Base-by-base conservation (phyloP, 2,329 filamentous ascomycete genomes). In the Botrytis pseudocinerea region DNA sequence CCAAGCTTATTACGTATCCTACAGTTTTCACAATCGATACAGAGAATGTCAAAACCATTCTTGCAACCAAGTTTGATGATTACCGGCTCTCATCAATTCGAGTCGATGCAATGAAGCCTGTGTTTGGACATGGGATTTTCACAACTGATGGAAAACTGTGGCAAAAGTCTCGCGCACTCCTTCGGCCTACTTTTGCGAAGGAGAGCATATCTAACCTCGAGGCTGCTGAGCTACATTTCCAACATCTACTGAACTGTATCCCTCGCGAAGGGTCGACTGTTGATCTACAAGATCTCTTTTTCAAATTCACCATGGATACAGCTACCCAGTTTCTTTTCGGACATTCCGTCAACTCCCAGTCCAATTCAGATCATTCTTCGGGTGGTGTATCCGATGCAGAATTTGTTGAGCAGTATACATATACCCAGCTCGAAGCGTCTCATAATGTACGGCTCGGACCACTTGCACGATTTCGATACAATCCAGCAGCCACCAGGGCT, bases 131-230 rank as follows among this genome's bases (percentile, higher is more conserved):
- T 20, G 68, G 73, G 4, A 74, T 76, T 22, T 74, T 76, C 16
- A 68, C 60, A 4, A 60, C 71, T 14, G 65, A 76, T 71, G 71
- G 71, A 32, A 64, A 65, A 22, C 3, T 66, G 5, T 76, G 75
- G 74, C 32, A 63, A 4, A 54, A 70, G 20, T 73, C 71, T 14
- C 66, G 75, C 5, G 82, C 84, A 12, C 81, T 87, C 77, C 82
- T 90, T 40, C 82, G 86, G 7, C 87, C 87, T 0, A 83, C 85
- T 75, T 88, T 88, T 74, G 82, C 84, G 32, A 81, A 85, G 4
- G 84, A 85, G 74, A 85, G 87, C 79, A 82, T 87, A 60, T 88
- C 90, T 48, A 91, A 95, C 79, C 83, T 95, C 32, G 84, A 88
- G 42, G 88, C 90, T 71, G 90, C 93, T 75, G 91, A 94, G 79